phyloP scores from a whole-genome alignment of 805 yeast species.

The Kluyveromyces lactis region DNA sequence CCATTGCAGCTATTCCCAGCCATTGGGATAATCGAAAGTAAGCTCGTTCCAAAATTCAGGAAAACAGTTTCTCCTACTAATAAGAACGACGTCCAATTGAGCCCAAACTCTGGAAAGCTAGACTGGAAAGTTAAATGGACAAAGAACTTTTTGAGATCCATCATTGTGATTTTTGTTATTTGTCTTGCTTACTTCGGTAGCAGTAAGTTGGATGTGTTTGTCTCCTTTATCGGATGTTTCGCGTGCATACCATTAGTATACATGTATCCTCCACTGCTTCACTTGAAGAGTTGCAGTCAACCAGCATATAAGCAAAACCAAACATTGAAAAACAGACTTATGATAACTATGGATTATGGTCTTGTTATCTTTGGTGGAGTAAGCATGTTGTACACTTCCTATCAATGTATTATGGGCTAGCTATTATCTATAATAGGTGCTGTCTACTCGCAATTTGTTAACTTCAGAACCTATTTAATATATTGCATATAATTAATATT shows the following conservation, averaged over 20 bases:
- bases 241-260: conserved; percentile 82
- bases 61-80: conserved; percentile 14
- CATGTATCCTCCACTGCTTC: conserved; percentile 78
- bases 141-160: conserved; percentile 50
- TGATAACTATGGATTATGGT: conserved; percentile 37
- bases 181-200: conserved; percentile 61
- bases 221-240: conserved; percentile 74
- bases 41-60: conserved; percentile 38
- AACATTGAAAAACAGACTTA: conserved; percentile 21
- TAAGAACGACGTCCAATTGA: conserved; percentile 12
- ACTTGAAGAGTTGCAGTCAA: conserved; percentile 43
- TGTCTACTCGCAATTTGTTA: no score
- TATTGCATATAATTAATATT: no score
- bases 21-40: conserved; percentile 60
- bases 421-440: background rate
- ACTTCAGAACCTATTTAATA: no score
- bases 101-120: conserved; percentile 45
- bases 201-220: conserved; percentile 60
- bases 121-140: conserved; percentile 51
- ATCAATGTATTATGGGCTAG: conserved; percentile 37
- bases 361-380: conserved; percentile 48
- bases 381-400: conserved; percentile 62
- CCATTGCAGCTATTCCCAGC: conserved; percentile 82
- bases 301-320: conserved; percentile 10
- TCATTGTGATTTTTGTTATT: conserved; percentile 47